Evolutionary conservation across 768 basidiomycete species (phyloP), one percentile per base, ranked within the genome.

Genomic region (Rhizopogon vulgaris): DNA sequence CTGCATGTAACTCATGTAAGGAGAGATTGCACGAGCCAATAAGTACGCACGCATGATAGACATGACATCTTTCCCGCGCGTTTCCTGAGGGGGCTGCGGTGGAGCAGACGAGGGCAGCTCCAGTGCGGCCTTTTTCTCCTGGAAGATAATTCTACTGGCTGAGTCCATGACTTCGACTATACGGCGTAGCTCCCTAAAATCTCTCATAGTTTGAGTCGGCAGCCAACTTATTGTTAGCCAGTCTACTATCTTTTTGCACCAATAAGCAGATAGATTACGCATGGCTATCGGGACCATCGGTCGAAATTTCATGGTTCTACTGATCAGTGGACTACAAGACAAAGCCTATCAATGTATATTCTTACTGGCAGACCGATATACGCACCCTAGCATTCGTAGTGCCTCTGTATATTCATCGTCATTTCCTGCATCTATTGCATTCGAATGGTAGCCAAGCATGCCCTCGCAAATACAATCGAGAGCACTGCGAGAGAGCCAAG

Each of bases 381-480:
- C 62, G 30, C 36, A 68, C 66, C 46, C 49, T 34, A 68, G 46
- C 11, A 24, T 52, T 18, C 56, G 52, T 4, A 67, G 42, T 3
- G 61, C 59, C 7, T 57, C 47, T 4, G 47, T 57, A 25, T 62
- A 62, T 28, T 46, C 54, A 36, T 59, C 52, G 22, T 51, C 38
- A 10, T 56, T 48, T 15, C 32, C 24, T 6, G 52, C 40, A 11
- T 60, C 58, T 8, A 63, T 37, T 4, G 52, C 28, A 56, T 18
- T 63, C 51, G 43, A 67, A 55, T 5, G 47, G 41, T 45, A 64
- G 56, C 2, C 66, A 2, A 68, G 42, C 3, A 60, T 56, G 5
- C 53, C 65, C 32, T 61, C 56, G 8, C 54, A 55, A 38, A 67
- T 56, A 43, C 60, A 64, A 30, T 67, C 66, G 8, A 67, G 38